Evolutionary conservation across 306 rosid species (phyloP), one percentile per base, ranked within the genome.

Genomic region (Citrullus amarus): DNA sequence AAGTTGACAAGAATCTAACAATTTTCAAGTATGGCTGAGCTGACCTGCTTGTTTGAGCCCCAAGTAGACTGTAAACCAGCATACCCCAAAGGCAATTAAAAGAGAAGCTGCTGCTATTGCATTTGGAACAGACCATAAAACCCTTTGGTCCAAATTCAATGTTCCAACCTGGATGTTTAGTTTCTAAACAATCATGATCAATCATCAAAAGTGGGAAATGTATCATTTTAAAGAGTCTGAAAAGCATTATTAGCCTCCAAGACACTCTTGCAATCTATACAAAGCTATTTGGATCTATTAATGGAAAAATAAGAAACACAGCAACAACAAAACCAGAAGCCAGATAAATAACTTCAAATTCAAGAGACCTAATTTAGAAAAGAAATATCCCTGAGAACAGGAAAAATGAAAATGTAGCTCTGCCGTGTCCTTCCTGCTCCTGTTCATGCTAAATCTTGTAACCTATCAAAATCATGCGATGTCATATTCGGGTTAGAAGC

Each of bases 251-350:
- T 65, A n/a, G 54, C 73, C 83, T 82, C 83, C 81, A 54, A 82
- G 78, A 62, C 81, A 55, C 17, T 73, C 61, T 73, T 44, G 78
- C 80, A 71, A 83, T 51, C 85, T 83, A 81, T 86, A 83, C 85
- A 83, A 53, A 76, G 76, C 38, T 17, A 51, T 78, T 22, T 62
- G 58, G 79, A 78, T 75, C 81, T 66, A 78, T 65, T 61, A 51
- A 76, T 61, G 7, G 28, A 28, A 81, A 76, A 51, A 63, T 39
- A 70, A 77, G 58, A 73, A 86, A 63, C 58, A 74, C 81, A 86
- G 75, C 69, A 22, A 74, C 69, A 78, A 22, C n/a, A 41, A 43
- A 28, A 69, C 71, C 56, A 7, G 56, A 71, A 25, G 55, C 30
- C 32, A 56, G 10, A 70, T 53, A 75, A 71, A 43, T 28, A 67